Percentiles rank a stretch among this genome's conserved stretches.
phyloP scores from a whole-genome alignment of 2,329 filamentous ascomycete species.

The Beauveria sp. region DNA sequence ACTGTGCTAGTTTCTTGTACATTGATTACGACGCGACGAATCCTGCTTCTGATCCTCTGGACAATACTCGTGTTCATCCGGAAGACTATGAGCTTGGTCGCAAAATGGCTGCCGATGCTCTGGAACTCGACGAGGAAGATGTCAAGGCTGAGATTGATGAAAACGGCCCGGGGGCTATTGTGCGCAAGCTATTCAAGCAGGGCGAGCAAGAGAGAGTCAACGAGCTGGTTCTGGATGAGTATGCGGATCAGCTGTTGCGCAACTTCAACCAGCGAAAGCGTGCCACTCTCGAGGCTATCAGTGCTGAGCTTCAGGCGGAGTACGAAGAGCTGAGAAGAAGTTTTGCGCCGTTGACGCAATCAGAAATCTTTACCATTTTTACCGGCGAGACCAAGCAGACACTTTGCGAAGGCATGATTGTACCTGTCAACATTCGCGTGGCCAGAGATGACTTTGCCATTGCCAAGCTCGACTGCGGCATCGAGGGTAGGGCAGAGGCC shows the following conservation, averaged over 20 bases:
- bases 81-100: conserved; percentile 97
- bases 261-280: conserved; percentile 94
- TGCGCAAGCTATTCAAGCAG: conserved; percentile 90
- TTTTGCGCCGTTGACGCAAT: conserved; percentile 60
- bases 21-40: conserved; percentile 82
- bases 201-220: conserved; percentile 93
- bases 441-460: conserved; percentile 91
- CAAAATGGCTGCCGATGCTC: conserved; percentile 95
- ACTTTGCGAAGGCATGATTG: conserved; percentile 81
- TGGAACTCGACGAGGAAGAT: conserved; percentile 96
- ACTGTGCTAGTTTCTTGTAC: conserved; percentile 91
- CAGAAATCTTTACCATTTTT: conserved; percentile 92
- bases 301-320: conserved; percentile 82
- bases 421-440: conserved; percentile 80
- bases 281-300: conserved; percentile 91
- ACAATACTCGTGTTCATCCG: conserved; percentile 94
- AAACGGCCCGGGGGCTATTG: conserved; percentile 80
- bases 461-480: conserved; percentile 85
- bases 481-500: conserved; percentile 80
- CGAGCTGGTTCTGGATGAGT: conserved; percentile 91
- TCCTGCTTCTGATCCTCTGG: conserved; percentile 78
- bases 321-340: conserved; percentile 89
- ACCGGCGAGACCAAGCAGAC: conserved; percentile 87
- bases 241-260: conserved; percentile 87
- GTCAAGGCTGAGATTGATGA: conserved; percentile 92